Conservation (phyloP, 1,139 yeast genomes). For the Debaryomyces nepalensis region DNA sequence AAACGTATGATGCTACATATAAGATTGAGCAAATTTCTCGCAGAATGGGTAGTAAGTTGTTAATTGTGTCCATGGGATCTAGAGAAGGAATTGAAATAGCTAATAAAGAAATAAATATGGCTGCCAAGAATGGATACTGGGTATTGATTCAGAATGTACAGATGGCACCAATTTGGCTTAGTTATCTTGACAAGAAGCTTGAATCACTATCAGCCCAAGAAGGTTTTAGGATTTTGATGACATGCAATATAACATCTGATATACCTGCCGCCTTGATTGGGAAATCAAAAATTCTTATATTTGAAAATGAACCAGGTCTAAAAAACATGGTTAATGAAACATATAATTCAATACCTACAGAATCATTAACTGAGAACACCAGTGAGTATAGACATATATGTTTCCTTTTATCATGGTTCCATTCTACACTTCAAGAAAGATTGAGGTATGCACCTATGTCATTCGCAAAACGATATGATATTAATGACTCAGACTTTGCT, state of each 20-base stretch:
- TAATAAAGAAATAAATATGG: conserved; percentile 52
- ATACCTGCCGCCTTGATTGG: conserved; percentile 60
- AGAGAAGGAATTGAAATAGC: conserved; percentile 66
- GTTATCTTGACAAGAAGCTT: conserved; percentile 52
- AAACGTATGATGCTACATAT: conserved; percentile 70
- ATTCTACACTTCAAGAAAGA: conserved; percentile 63
- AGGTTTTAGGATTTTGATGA: conserved; percentile 59
- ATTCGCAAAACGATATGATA: conserved; percentile 63
- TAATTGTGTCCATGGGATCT: conserved; percentile 75
- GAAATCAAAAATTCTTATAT: conserved; percentile 54
- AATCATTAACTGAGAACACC: conserved; percentile 32
- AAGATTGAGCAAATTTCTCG: conserved; percentile 53
- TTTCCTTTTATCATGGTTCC: conserved; percentile 71
- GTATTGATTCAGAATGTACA: conserved; percentile 79
- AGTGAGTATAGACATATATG: conserved; percentile 52
- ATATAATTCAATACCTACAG: conserved; percentile 33
- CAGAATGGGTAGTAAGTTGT: conserved; percentile 28
- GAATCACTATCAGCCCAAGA: conserved; percentile 24
- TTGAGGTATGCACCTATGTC: conserved; percentile 66
- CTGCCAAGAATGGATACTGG: conserved; percentile 62
- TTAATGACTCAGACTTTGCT: conserved; percentile 76
- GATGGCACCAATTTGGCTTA: conserved; percentile 68
- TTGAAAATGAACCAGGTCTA: conserved; percentile 68
- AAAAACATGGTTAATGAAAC: conserved; percentile 52
- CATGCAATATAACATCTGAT: conserved; percentile 54